These are phyloP conservation scores for Syzygium aqueum DNA, from an alignment of 345 rosid genomes.

Conservation along the genomic window DNA sequence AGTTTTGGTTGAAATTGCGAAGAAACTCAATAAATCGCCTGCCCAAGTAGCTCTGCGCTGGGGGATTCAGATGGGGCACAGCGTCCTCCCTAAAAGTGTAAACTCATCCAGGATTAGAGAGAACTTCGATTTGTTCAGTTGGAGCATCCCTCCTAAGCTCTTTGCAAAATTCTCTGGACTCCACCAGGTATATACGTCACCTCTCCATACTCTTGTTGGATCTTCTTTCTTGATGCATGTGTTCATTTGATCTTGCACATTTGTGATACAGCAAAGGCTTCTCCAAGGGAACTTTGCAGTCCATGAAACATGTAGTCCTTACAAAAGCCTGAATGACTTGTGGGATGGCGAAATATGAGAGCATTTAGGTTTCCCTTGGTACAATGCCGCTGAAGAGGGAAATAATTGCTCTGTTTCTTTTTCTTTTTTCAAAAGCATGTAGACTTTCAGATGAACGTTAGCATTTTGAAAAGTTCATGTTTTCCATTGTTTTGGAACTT, in stretches of 20 bases:
- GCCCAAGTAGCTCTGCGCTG: constrained; percentile 52
- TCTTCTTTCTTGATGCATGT: not conserved
- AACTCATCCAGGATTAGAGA: constrained; percentile 34
- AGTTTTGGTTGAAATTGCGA: constrained; percentile 26
- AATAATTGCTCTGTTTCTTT: constrained; percentile 14
- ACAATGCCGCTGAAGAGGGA: not conserved
- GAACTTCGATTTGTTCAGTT: constrained; percentile 36
- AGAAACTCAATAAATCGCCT: constrained; percentile 37
- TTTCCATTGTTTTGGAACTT: not conserved
- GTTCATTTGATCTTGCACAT: not conserved
- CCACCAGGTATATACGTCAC: constrained; percentile 26
- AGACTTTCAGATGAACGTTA: not conserved
- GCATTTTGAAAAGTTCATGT: not conserved
- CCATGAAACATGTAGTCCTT: constrained; percentile 38
- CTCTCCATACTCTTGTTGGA: not conserved
- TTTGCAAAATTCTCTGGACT: constrained; percentile 27
- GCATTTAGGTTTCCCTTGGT: not conserved
- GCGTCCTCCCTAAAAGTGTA: constrained; percentile 53
- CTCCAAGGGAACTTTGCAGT: constrained; percentile 43
- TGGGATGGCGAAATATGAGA: constrained; percentile 57
- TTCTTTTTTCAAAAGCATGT: constrained; percentile 15
- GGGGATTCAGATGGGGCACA: constrained; percentile 54
- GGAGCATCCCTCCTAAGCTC: constrained; percentile 43
- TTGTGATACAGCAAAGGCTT: constrained; percentile 38
- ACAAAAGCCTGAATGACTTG: constrained; percentile 34